Conservation (phyloP, 768 basidiomycete species). For the Leucocoprinus birnbaumii region DNA sequence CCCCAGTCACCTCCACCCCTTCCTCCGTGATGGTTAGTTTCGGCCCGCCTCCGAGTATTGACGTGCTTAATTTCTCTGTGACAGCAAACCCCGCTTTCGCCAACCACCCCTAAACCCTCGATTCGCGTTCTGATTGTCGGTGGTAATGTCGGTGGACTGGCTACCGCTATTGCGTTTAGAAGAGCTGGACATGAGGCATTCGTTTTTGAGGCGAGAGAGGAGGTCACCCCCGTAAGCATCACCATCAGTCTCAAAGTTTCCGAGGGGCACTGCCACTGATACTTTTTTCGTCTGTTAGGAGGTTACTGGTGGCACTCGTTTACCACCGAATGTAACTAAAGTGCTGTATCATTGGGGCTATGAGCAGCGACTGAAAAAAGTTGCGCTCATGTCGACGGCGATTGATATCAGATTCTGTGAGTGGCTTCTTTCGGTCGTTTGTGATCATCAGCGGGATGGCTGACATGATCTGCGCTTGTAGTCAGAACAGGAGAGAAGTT, state of each 20-base stretch:
- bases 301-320: slow-evolving; percentile 25
- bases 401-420: slow-evolving; percentile 19
- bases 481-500: slow-evolving; percentile 48
- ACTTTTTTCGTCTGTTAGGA: slow-evolving; percentile 5
- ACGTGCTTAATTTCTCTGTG: too few species aligned
- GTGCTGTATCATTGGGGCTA: slow-evolving; percentile 57
- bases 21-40: slow-evolving; percentile 4
- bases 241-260: neutral
- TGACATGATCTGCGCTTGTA: slow-evolving; percentile 19
- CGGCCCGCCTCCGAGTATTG: too few species aligned
- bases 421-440: slow-evolving; percentile 8
- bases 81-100: neutral
- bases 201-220: slow-evolving; percentile 39
- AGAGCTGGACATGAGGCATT: slow-evolving; percentile 53
- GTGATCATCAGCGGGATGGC: neutral
- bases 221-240: slow-evolving; percentile 1
- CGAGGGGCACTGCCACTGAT: neutral
- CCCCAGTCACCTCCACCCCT: neutral
- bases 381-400: slow-evolving; percentile 21
- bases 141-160: slow-evolving; percentile 48
- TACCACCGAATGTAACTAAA: slow-evolving; percentile 53
- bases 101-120: slow-evolving; percentile 12
- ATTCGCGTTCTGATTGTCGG: slow-evolving; percentile 36
- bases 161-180: slow-evolving; percentile 50
- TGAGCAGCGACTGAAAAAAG: slow-evolving; percentile 18